Evolutionary conservation across 306 rosid genomes (phyloP).

Genomic region (Chamaecrista fasciculata): DNA sequence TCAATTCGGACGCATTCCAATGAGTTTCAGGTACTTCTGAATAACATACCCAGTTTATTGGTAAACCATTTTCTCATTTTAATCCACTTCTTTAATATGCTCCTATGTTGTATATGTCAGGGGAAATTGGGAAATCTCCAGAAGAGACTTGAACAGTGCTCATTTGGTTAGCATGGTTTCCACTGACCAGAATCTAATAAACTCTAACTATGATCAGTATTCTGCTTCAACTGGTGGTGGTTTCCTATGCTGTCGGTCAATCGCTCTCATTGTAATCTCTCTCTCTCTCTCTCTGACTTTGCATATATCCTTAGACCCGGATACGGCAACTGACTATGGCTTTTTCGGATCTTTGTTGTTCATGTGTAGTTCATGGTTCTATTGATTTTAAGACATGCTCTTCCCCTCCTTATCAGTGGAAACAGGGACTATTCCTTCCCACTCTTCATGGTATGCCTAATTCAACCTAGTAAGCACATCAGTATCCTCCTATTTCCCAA

Average conservation of each 20-base stretch:
- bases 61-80: background rate
- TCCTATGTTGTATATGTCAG: slow-evolving; percentile 41
- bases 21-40: slow-evolving; percentile 85
- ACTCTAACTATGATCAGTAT: slow-evolving; percentile 56
- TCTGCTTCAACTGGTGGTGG: slow-evolving; percentile 58
- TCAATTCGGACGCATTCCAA: slow-evolving; percentile 83
- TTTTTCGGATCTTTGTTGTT: slow-evolving; percentile 12
- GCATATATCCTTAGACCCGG: background rate
- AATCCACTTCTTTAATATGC: slow-evolving; percentile 4
- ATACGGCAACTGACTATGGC: background rate
- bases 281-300: slow-evolving; percentile 20
- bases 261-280: slow-evolving; percentile 59
- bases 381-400: slow-evolving; percentile 70
- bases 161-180: slow-evolving; percentile 84
- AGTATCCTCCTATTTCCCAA: slow-evolving; percentile 26
- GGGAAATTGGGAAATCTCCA: slow-evolving; percentile 92
- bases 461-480: background rate
- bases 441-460: slow-evolving; percentile 56
- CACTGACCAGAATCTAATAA: slow-evolving; percentile 48
- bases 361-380: slow-evolving; percentile 78
- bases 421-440: slow-evolving; percentile 53
- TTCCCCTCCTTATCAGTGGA: slow-evolving; percentile 62
- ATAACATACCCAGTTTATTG: background rate
- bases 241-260: slow-evolving; percentile 53
- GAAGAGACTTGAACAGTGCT: slow-evolving; percentile 70